Conservation (phyloP, 2,329 filamentous ascomycete genomes). For the Cryphonectria japonica region DNA sequence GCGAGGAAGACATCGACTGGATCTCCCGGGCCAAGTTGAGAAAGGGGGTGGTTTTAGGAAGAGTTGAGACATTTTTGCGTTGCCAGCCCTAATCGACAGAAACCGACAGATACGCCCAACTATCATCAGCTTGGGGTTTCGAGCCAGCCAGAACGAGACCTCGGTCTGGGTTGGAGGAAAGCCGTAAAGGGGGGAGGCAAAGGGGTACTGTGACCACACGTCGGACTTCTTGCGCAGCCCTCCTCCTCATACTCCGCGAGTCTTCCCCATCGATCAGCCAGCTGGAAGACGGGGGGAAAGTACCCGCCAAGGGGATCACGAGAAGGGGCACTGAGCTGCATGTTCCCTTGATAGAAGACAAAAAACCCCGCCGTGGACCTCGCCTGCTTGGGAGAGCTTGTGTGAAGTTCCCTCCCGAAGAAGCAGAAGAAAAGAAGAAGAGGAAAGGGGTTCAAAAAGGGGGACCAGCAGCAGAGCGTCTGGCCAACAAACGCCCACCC, state of each 20-base stretch:
- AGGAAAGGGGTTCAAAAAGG: not conserved
- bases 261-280: slow-evolving; percentile 4
- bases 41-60: slow-evolving; percentile 5
- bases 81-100: slow-evolving; percentile 57
- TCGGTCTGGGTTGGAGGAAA: slow-evolving; percentile 17
- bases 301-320: slow-evolving; percentile 18
- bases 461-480: slow-evolving; percentile 34
- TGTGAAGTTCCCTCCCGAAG: slow-evolving; percentile 42
- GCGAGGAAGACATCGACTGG: slow-evolving; percentile 18
- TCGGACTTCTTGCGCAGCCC: slow-evolving; percentile 11
- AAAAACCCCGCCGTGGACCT: slow-evolving; percentile 32
- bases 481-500: slow-evolving; percentile 40
- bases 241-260: not conserved
- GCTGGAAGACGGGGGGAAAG: slow-evolving; percentile 11
- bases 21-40: slow-evolving; percentile 14
- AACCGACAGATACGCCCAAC: slow-evolving; percentile 38
- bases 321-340: slow-evolving; percentile 36
- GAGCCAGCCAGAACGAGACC: slow-evolving; percentile 21
- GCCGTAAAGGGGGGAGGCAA: slow-evolving; percentile 23
- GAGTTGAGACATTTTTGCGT: slow-evolving; percentile 50
- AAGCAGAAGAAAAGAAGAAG: slow-evolving; percentile 29
- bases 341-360: slow-evolving; percentile 44
- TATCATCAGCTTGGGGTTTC: slow-evolving; percentile 12
- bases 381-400: slow-evolving; percentile 45
- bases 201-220: slow-evolving; percentile 11